Evolutionary conservation across 441 rosid genomes (phyloP).

Genomic region (Syzygium syzygioides): DNA sequence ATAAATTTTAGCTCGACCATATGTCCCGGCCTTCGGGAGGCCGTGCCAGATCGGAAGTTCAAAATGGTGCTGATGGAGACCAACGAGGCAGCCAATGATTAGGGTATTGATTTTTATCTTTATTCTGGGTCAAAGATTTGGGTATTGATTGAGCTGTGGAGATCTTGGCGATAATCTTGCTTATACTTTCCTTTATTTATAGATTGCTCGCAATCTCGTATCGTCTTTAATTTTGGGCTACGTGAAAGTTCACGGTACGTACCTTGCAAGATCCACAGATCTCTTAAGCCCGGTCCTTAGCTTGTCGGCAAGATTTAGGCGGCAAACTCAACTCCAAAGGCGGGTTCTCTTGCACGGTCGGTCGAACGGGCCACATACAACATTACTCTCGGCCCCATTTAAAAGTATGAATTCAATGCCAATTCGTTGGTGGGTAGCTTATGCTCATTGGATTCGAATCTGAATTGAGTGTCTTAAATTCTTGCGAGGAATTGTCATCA

Average conservation of each 20-base stretch:
- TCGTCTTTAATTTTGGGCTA: neutral
- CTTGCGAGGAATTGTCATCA: neutral
- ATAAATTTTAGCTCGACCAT: neutral
- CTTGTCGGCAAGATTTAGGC: neutral
- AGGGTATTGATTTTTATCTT: neutral
- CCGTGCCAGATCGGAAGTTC: accelerated
- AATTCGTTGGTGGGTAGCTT: neutral
- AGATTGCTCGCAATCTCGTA: neutral
- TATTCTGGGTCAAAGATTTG: neutral
- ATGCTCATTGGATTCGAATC: neutral
- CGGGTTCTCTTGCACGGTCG: neutral
- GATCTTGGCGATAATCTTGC: neutral
- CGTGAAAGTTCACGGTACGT: too few relatives aligned
- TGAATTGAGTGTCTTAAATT: neutral
- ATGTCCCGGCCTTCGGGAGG: neutral
- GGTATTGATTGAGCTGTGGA: neutral
- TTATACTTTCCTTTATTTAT: neutral
- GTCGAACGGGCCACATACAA: neutral
- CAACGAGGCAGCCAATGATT: neutral
- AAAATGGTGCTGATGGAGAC: neutral
- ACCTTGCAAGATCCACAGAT: neutral
- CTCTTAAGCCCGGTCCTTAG: neutral
- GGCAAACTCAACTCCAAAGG: neutral
- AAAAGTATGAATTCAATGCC: neutral
- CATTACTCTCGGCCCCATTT: neutral